Evolutionary conservation across 164 flowering plant genomes (phyloP), one percentile per base, ranked within the genome.

Genomic region (Stephania yunnanensis): DNA sequence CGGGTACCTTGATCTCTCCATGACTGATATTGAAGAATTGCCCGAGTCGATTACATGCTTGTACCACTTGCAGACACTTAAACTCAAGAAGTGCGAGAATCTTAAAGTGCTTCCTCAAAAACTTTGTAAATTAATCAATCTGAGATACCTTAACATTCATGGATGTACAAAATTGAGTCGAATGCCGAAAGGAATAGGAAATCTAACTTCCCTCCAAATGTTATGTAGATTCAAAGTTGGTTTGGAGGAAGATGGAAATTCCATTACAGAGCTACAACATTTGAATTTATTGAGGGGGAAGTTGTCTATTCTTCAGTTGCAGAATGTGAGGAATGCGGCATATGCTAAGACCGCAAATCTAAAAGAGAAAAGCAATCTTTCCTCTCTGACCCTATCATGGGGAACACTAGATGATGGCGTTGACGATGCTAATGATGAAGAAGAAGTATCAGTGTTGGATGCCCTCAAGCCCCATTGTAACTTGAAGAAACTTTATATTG

Each of bases 1-100:
- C 5, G 31, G 79, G 29, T 77, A 71, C 46, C 71, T 77, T 29
- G 19, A 77, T 48, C 46, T 77, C 42, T 76, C 78, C 4, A 13
- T 17, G 2, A 73, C 75, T 19, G 0, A 30, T 1, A 73, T 73
- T 73, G 29, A 36, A n/a, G 55, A 7, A 3, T 78, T 6, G 61
- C 76, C 5, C 46, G 7, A 22, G 29, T 76, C 29, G 68, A 42
- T 20, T 10, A 20, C 19, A 5, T 6, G 25, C 68, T 36, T 36
- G 9, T 17, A 42, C 17, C 36, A 69, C 13, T 42, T 69, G 20
- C 46, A 69, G 15, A 31, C 71, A 12, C 9, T 69, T 4, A 69
- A 31, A 42, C 20, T 69, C 2, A 36, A 2, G 15, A n/a, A 42
- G 11, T 69, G 71, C 19, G 0, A 69, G 2, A 19, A 31, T 0